phyloP scores from a whole-genome alignment of 2,329 filamentous ascomycete genomes.

The Simplicillium aogashimaense region DNA sequence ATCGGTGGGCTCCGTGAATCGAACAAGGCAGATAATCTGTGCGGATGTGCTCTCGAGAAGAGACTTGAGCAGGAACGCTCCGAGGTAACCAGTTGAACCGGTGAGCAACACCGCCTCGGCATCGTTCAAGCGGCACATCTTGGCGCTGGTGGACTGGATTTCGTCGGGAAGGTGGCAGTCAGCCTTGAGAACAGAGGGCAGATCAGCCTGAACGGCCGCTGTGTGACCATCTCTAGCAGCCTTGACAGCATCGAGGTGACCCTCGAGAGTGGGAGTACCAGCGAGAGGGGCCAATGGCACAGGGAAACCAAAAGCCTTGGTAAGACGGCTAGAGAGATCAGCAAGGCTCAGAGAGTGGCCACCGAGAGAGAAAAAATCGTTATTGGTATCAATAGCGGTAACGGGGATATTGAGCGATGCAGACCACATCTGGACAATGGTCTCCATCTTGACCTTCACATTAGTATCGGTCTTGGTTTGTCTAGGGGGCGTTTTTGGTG shows the following conservation, averaged over 20 bases:
- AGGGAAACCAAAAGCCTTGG: constrained; percentile 61
- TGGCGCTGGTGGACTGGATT: constrained; percentile 47
- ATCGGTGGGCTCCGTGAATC: constrained; percentile 57
- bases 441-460: constrained; percentile 55
- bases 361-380: constrained; percentile 74
- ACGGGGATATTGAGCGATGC: constrained; percentile 56
- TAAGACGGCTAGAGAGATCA: constrained; percentile 61
- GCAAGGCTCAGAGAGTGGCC: constrained; percentile 73
- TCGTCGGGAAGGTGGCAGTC: constrained; percentile 61
- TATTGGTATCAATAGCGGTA: constrained; percentile 53
- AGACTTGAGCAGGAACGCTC: constrained; percentile 62
- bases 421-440: constrained; percentile 65
- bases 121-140: constrained; percentile 49
- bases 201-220: constrained; percentile 64
- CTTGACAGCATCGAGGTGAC: constrained; percentile 62
- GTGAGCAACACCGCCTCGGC: constrained; percentile 63
- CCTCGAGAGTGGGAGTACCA: constrained; percentile 60
- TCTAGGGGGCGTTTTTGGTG: constrained; percentile 32
- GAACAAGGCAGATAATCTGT: constrained; percentile 62
- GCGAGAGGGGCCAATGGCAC: constrained; percentile 63
- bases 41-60: constrained; percentile 60
- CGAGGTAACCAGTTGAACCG: constrained; percentile 67
- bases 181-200: constrained; percentile 57
- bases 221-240: constrained; percentile 63
- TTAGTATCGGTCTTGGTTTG: constrained; percentile 38